phyloP scores from a whole-genome alignment of 495 filamentous ascomycete genomes.

The Penicillium canescens region DNA sequence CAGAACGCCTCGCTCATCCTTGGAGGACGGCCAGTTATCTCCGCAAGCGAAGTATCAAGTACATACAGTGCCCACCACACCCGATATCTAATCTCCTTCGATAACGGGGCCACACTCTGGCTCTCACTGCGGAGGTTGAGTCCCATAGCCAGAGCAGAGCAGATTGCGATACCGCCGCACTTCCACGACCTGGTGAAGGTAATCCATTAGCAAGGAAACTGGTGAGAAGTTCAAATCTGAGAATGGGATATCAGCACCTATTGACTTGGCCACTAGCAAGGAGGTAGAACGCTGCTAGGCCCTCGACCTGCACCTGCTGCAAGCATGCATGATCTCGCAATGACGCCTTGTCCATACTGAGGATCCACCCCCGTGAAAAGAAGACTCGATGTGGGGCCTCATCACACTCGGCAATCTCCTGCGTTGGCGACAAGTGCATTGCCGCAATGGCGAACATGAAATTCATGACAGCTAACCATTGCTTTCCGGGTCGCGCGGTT shows the following conservation, averaged over 20 bases:
- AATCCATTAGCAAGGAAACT: neutral
- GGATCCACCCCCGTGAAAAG: slow-evolving; percentile 57
- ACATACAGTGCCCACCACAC: slow-evolving; percentile 53
- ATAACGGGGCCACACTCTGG: slow-evolving; percentile 34
- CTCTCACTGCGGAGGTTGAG: slow-evolving; percentile 59
- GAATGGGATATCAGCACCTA: slow-evolving; percentile 35
- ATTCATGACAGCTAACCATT: slow-evolving; percentile 60
- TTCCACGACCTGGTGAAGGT: slow-evolving; percentile 53
- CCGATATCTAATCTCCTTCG: slow-evolving; percentile 40
- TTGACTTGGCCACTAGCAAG: slow-evolving; percentile 60
- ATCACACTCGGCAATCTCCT: slow-evolving; percentile 32
- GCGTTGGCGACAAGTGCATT: slow-evolving; percentile 41
- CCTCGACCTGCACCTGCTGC: slow-evolving; percentile 58
- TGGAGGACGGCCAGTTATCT: slow-evolving; percentile 59
- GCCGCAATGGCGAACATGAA: slow-evolving; percentile 61
- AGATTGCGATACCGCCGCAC: slow-evolving; percentile 53
- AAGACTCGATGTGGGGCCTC: slow-evolving; percentile 47
- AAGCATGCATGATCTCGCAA: slow-evolving; percentile 56
- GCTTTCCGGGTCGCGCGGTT: slow-evolving; percentile 30
- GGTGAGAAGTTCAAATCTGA: neutral
- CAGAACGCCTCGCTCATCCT: slow-evolving; percentile 51
- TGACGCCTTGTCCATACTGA: slow-evolving; percentile 47
- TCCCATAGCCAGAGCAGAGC: slow-evolving; percentile 55
- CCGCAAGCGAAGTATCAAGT: slow-evolving; percentile 53
- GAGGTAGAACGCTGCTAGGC: slow-evolving; percentile 59